phyloP scores from a whole-genome alignment of 331 rosid genomes.

The Malus hybrid region DNA sequence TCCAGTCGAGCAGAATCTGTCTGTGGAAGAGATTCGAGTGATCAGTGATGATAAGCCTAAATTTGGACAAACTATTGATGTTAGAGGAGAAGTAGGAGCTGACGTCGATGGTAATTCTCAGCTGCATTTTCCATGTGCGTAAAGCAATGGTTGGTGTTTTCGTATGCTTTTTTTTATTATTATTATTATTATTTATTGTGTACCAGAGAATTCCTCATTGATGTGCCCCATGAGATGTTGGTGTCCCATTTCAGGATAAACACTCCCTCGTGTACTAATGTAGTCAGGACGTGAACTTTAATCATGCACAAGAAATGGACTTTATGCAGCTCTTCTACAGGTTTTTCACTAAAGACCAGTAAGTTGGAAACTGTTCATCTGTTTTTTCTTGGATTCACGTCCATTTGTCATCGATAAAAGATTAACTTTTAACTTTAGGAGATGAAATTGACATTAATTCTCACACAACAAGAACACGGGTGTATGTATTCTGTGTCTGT shows the following conservation, averaged over 20 bases:
- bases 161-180: not conserved
- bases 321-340: not conserved
- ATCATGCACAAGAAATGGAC: not conserved
- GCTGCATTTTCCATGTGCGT: not conserved
- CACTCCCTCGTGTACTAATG: not conserved
- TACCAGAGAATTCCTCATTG: not conserved
- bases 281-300: slow-evolving; percentile 9
- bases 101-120: not conserved
- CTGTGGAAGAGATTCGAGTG: not conserved
- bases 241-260: slow-evolving; percentile 18
- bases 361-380: not conserved
- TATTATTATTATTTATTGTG: not conserved
- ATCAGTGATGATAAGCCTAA: not conserved
- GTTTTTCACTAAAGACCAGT: not conserved
- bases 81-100: not conserved
- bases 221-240: not conserved
- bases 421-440: not conserved
- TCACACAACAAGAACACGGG: not conserved
- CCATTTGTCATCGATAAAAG: not conserved
- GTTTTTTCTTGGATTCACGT: not conserved
- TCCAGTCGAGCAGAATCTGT: slow-evolving; percentile 12
- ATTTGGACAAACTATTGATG: not conserved
- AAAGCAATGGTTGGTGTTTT: not conserved
- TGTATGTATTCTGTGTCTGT: not conserved
- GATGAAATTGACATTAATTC: not conserved